phyloP scores from a whole-genome alignment of 2,329 filamentous ascomycete species.

The Pyricularia grisea region DNA sequence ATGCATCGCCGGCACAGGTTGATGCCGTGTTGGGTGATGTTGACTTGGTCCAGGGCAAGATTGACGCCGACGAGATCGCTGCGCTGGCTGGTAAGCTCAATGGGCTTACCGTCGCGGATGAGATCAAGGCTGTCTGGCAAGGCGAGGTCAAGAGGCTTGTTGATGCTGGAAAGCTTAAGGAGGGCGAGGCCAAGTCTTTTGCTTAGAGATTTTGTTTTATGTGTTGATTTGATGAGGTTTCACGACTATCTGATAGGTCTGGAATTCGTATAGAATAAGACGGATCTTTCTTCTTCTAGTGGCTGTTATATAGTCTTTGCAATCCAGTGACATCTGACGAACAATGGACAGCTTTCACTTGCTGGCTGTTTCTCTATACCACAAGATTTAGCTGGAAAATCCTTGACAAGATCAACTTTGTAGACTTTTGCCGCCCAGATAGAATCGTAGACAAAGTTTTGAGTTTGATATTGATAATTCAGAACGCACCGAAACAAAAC shows the following conservation, averaged over 20 bases:
- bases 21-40: slow-evolving; percentile 78
- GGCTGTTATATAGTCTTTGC: not conserved
- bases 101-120: slow-evolving; percentile 65
- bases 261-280: not conserved
- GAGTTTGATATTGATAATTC: not conserved
- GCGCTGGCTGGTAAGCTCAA: slow-evolving; percentile 72
- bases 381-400: not conserved
- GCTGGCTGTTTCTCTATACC: not conserved
- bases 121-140: slow-evolving; percentile 78
- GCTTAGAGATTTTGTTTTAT: slow-evolving; percentile 16
- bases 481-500: not conserved
- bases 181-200: slow-evolving; percentile 66
- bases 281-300: not conserved
- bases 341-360: not conserved
- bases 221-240: not conserved
- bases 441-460: not conserved
- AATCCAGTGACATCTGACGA: no score
- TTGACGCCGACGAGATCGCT: slow-evolving; percentile 86
- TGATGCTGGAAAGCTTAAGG: slow-evolving; percentile 76
- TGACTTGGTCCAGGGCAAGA: slow-evolving; percentile 77
- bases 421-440: not conserved
- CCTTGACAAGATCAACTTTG: not conserved
- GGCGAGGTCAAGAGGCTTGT: slow-evolving; percentile 72
- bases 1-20: slow-evolving; percentile 66
- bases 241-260: not conserved